A percentile compares a stretch with the other conserved stretches of the same genome.
These are phyloP conservation scores for Aspergillus steynii DNA, from an alignment of 495 filamentous ascomycete genomes.

Conservation along the genomic window DNA sequence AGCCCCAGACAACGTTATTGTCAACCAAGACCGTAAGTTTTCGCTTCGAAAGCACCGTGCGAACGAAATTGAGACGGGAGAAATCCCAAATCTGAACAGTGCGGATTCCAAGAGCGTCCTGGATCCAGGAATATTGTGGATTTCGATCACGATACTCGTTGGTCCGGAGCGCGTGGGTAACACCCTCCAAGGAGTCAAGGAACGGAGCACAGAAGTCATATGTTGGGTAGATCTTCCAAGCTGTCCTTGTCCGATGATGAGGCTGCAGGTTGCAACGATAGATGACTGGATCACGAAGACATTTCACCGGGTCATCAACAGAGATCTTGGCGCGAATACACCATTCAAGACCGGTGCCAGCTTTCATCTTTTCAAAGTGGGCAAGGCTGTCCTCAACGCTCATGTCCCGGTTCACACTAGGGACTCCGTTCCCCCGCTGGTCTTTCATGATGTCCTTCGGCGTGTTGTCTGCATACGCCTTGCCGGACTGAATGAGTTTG, in stretches of 20 bases:
- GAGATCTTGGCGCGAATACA: constrained; percentile 80
- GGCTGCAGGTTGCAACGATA: constrained; percentile 67
- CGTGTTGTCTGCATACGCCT: constrained; percentile 80
- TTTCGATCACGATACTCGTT: constrained; percentile 94
- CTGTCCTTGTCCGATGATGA: constrained; percentile 78
- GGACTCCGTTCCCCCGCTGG: constrained; percentile 67
- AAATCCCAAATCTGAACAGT: constrained; percentile 90
- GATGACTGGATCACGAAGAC: constrained; percentile 79
- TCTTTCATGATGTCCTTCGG: constrained; percentile 70
- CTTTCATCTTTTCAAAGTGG: constrained; percentile 78
- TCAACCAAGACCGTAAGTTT: constrained; percentile 88
- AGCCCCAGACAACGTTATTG: constrained; percentile 72
- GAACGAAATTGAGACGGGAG: constrained; percentile 82
- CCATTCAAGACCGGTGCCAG: constrained; percentile 66
- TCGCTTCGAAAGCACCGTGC: constrained; percentile 78
- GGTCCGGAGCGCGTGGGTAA: constrained; percentile 83
- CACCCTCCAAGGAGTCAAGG: constrained; percentile 77
- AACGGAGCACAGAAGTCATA: constrained; percentile 87
- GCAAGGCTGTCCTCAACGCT: constrained; percentile 67
- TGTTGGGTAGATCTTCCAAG: constrained; percentile 86
- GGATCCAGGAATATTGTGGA: constrained; percentile 86
- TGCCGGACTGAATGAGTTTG: constrained; percentile 68
- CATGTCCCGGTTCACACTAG: constrained; percentile 64
- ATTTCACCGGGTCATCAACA: constrained; percentile 69
- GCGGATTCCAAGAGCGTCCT: constrained; percentile 72